phyloP scores from a whole-genome alignment of 169 alveolate species.

The Cryptosporidium parvum region DNA sequence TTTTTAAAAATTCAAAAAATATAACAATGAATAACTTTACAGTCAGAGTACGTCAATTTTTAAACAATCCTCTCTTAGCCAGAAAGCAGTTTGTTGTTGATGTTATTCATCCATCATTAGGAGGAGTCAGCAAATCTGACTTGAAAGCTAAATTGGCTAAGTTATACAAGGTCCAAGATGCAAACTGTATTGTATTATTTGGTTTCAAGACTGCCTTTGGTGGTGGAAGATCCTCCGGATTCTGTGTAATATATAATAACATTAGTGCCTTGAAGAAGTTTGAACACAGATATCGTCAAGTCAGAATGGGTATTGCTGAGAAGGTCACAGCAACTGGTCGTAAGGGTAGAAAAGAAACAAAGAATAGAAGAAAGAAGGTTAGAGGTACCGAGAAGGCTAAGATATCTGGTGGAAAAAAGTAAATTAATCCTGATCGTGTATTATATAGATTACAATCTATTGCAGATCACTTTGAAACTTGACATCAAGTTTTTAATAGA shows the following conservation, averaged over 20 bases:
- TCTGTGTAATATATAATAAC: constrained; percentile 93
- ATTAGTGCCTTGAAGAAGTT: constrained; percentile 89
- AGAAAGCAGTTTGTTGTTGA: constrained; percentile 93
- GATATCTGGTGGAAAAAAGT: constrained; percentile 83
- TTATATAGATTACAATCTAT: not conserved
- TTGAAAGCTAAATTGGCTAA: constrained; percentile 90
- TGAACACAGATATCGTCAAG: constrained; percentile 89
- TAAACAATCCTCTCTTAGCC: constrained; percentile 90
- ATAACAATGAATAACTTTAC: constrained; percentile 76
- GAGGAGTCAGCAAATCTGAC: constrained; percentile 91
- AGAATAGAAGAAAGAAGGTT: constrained; percentile 89
- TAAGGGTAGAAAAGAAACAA: constrained; percentile 89
- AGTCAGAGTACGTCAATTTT: constrained; percentile 88
- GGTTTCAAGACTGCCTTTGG: constrained; percentile 96
- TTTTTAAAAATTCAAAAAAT: not conserved
- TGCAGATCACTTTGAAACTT: not conserved
- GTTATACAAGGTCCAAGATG: constrained; percentile 88
- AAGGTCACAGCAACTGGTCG: constrained; percentile 86
- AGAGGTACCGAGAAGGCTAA: constrained; percentile 81
- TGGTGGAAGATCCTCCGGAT: constrained; percentile 96
- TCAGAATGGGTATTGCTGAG: constrained; percentile 87
- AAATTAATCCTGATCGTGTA: constrained; percentile 69
- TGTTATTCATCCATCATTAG: constrained; percentile 92
- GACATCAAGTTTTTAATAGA: not conserved
- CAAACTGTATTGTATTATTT: constrained; percentile 88